phyloP scores from a whole-genome alignment of 192 early-diverging fungal genomes.

The Chytriomyces sp. region DNA sequence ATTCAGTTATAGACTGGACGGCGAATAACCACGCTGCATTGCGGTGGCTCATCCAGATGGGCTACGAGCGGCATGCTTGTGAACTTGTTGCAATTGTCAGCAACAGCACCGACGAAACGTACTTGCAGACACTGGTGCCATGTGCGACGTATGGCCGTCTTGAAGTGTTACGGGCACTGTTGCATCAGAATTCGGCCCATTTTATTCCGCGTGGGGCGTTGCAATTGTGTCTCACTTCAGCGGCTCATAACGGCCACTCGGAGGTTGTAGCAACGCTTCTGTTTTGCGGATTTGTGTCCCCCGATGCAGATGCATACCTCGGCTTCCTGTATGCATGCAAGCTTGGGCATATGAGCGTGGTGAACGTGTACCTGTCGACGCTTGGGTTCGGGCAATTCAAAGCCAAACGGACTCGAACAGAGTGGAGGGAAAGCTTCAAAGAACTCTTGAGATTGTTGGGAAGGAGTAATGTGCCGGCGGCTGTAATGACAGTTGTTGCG shows the following conservation, averaged over 20 bases:
- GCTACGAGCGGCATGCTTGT: too few relatives aligned
- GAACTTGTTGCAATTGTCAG: background rate
- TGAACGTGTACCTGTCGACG: constrained; percentile 3
- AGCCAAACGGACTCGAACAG: background rate
- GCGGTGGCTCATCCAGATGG: too few relatives aligned
- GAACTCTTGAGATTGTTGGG: background rate
- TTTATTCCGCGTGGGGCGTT: background rate
- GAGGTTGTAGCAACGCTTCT: background rate
- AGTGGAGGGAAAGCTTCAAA: background rate
- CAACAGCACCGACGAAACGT: background rate
- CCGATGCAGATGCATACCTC: background rate
- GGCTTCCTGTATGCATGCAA: background rate
- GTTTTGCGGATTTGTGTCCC: background rate
- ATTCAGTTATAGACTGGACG: too few relatives aligned
- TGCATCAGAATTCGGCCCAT: background rate
- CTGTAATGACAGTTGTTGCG: background rate
- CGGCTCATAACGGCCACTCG: background rate
- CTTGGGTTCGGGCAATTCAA: background rate
- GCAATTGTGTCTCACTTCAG: background rate
- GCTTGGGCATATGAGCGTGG: background rate
- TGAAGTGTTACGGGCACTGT: background rate
- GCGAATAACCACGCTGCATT: too few relatives aligned
- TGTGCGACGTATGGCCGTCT: background rate
- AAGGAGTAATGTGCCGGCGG: background rate
- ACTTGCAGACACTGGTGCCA: background rate